phyloP scores from a whole-genome alignment of 495 filamentous ascomycete genomes.

The Penicillium angulare region DNA sequence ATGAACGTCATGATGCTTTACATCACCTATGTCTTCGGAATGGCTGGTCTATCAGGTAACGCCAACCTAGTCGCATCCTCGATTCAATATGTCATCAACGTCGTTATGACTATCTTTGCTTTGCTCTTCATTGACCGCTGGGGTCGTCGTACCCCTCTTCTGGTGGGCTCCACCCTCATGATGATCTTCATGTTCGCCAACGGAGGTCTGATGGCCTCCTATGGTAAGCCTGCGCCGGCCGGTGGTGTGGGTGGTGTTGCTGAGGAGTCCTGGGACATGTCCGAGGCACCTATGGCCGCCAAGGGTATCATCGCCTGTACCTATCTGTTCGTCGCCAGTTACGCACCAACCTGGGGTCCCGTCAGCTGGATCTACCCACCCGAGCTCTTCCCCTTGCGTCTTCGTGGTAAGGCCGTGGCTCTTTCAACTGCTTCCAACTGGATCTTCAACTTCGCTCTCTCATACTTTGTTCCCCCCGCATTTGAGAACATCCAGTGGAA shows the following conservation, averaged over 20 bases:
- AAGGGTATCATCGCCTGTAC: slow-evolving; percentile 62
- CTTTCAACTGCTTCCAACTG: slow-evolving; percentile 70
- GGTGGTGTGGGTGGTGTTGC: slow-evolving; percentile 37
- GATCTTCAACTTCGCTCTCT: slow-evolving; percentile 78
- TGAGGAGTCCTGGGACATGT: slow-evolving; percentile 42
- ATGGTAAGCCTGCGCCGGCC: slow-evolving; percentile 52
- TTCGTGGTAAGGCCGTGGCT: slow-evolving; percentile 69
- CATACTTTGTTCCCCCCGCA: slow-evolving; percentile 73
- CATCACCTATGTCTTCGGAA: slow-evolving; percentile 66
- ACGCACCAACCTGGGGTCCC: slow-evolving; percentile 60
- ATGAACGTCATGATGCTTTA: slow-evolving; percentile 86
- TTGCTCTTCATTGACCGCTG: slow-evolving; percentile 61
- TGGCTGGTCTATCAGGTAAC: slow-evolving; percentile 62
- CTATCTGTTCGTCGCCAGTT: slow-evolving; percentile 64
- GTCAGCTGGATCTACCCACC: slow-evolving; percentile 68
- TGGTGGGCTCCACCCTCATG: slow-evolving; percentile 67
- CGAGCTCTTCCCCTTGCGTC: slow-evolving; percentile 64
- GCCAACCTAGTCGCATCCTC: slow-evolving; percentile 61
- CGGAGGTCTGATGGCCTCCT: slow-evolving; percentile 60
- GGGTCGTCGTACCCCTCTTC: slow-evolving; percentile 62
- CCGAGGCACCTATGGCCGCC: slow-evolving; percentile 30
- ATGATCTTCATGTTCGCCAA: slow-evolving; percentile 66
- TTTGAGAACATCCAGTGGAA: slow-evolving; percentile 74
- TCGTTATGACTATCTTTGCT: slow-evolving; percentile 52
- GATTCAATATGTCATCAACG: slow-evolving; percentile 70